These are phyloP conservation scores for Sphagnurus paluster DNA, from an alignment of 1,284 basidiomycete genomes.

Conservation along the genomic window DNA sequence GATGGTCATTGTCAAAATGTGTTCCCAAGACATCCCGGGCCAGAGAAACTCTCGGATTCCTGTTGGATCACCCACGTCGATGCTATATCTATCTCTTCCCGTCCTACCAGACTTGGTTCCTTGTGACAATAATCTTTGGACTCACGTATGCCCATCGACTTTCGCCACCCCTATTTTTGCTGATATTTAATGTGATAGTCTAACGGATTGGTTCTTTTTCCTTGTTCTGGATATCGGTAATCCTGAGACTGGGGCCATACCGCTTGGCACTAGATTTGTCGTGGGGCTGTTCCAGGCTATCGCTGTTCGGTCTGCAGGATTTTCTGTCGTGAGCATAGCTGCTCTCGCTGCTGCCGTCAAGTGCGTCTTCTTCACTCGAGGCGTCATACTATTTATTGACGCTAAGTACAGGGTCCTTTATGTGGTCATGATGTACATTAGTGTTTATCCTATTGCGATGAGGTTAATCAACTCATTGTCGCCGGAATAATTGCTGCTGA, in stretches of 20 bases:
- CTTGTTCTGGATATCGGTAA: constrained; percentile 88
- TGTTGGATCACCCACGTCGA: constrained; percentile 94
- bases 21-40: constrained; percentile 60
- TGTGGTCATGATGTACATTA: constrained; percentile 88
- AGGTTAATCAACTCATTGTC: constrained; percentile 40
- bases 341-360: constrained; percentile 82
- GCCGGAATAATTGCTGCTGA: background rate
- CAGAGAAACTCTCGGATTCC: constrained; percentile 85
- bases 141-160: constrained; percentile 68
- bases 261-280: constrained; percentile 65
- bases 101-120: constrained; percentile 93
- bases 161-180: background rate
- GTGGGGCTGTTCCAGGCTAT: constrained; percentile 73
- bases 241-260: constrained; percentile 67
- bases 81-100: constrained; percentile 97
- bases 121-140: constrained; percentile 64
- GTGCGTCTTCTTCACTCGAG: constrained; percentile 41
- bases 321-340: constrained; percentile 74
- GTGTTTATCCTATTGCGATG: constrained; percentile 76
- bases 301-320: constrained; percentile 89
- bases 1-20: constrained; percentile 74
- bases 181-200: constrained; percentile 37
- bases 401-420: constrained; percentile 66
- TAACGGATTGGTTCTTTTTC: constrained; percentile 88
- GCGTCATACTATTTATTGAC: constrained; percentile 5